Base-by-base conservation (phyloP, 306 rosid genomes). In the Medicago arabica region DNA sequence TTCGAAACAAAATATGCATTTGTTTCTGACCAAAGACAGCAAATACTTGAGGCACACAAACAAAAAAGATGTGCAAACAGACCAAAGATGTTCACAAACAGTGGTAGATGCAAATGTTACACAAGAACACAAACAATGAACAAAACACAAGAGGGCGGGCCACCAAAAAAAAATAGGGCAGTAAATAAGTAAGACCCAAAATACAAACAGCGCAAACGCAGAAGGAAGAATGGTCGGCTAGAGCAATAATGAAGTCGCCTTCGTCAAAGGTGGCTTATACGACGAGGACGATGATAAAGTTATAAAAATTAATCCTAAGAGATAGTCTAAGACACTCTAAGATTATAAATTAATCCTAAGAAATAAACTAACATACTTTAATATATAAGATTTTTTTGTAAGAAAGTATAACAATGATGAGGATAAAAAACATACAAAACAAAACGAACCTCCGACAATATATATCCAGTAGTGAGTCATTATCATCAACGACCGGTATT, bases 361-460 rank as follows among this genome's bases (percentile, higher is more conserved):
- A 51, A 16, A 16, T 51, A 15, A 15, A 51, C 57, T 51, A 51
- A 51, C 9, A 51, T 51, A 50, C 57, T 50, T 1, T 50, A 50
- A 50, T 16, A 5, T 17, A 54, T 18, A 54, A 17, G 28, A 18
- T 54, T 54, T 55, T 55, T 5, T 55, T 55, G 4, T 4, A 55
- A 55, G 14, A 19, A 55, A 55, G 62, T 55, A 49, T 8, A 13
- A 51, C 51, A 40, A 65, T 10, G 36, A 21, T 3, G 61, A 58
- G 31, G 31, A 68, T 34, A 68, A 28, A 63, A 64, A 54, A 66
- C 59, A 66, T 38, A 69, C 44, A 77, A 21, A 43, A 91, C 50
- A 79, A 21, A 43, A 91, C 96, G 80, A 65, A 94, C 98, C 97
- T 94, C 78, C 98, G 98, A 82, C 97, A 94, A 88, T 94, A 94